A percentile compares a stretch with the other conserved stretches of the same genome.
Evolutionary conservation across 2,329 filamentous ascomycete species (phyloP).

Genomic region (Graphilbum sp.): DNA sequence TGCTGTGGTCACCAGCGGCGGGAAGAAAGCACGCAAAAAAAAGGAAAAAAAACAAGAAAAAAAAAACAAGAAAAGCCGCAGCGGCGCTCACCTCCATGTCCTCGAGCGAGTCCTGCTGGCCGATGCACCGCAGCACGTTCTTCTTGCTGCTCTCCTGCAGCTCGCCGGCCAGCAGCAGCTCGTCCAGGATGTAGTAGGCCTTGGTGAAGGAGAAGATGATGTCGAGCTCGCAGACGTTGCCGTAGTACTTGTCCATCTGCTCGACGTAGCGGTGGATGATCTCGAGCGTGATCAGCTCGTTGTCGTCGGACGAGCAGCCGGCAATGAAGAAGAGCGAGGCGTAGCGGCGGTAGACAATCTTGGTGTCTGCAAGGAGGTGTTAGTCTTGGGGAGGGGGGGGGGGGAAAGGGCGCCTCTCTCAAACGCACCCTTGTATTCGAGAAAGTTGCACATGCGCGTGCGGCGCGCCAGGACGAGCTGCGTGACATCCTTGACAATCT

Average conservation of each 20-base stretch:
- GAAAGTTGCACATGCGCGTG: slow-evolving; percentile 99
- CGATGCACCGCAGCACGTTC: slow-evolving; percentile 90
- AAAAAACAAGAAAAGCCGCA: neutral
- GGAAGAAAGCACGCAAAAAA: neutral
- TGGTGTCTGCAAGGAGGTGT: slow-evolving; percentile 51
- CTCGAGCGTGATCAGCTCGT: slow-evolving; percentile 94
- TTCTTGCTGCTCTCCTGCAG: slow-evolving; percentile 99
- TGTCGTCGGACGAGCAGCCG: slow-evolving; percentile 91
- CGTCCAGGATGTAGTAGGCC: slow-evolving; percentile 97
- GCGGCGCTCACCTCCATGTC: slow-evolving; percentile 72
- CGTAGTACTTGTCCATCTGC: slow-evolving; percentile 99
- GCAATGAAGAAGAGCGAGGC: slow-evolving; percentile 99
- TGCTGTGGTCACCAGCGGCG: neutral
- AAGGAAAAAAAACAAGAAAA: neutral
- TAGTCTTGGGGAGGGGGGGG: slow-evolving; percentile 1
- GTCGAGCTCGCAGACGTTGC: slow-evolving; percentile 97
- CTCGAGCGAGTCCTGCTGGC: slow-evolving; percentile 92
- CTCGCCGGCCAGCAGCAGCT: slow-evolving; percentile 86
- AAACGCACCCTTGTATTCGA: slow-evolving; percentile 85
- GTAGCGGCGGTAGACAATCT: slow-evolving; percentile 97
- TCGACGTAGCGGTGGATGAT: slow-evolving; percentile 99
- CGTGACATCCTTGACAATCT: slow-evolving; percentile 99
- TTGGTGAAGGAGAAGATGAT: slow-evolving; percentile 99
- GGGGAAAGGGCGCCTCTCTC: too few species aligned
- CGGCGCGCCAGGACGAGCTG: slow-evolving; percentile 90